Evolutionary conservation across 805 yeast genomes (phyloP).

Genomic region (Barnettozyma sucrosica): DNA sequence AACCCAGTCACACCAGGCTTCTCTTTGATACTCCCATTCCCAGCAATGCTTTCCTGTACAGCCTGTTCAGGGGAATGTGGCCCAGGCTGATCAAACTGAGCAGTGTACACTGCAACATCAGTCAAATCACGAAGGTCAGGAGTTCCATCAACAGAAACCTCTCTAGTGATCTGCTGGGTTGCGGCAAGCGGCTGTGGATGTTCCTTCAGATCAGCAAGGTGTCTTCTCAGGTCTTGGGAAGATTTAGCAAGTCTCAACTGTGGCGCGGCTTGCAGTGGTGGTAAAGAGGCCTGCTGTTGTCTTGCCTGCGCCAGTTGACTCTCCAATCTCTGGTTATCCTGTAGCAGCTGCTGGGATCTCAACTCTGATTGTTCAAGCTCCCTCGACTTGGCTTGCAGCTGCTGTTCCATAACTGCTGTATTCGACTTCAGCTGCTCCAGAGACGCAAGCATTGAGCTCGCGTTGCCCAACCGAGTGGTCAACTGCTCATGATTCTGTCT

Average conservation of each 20-base stretch:
- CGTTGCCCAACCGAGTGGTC: not conserved
- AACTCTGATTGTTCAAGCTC: constrained; percentile 7
- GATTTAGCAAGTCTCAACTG: constrained; percentile 1
- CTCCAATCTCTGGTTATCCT: constrained; percentile 3
- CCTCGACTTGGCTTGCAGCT: constrained; percentile 1
- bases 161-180: not conserved
- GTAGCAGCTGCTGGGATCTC: constrained; percentile 6
- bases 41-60: not conserved
- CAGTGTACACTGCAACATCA: constrained; percentile 19
- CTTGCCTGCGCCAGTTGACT: not conserved
- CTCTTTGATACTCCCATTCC: not conserved
- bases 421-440: constrained; percentile 3
- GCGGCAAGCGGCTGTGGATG: not conserved
- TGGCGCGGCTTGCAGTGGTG: constrained; percentile 1
- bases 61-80: not conserved
- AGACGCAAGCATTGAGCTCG: not conserved
- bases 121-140: constrained; percentile 26
- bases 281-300: not conserved
- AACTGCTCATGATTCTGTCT: constrained; percentile 3
- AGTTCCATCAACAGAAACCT: constrained; percentile 20
- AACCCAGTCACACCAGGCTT: not conserved
- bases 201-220: not conserved
- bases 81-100: constrained; percentile 20
- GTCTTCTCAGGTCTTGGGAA: constrained; percentile 8
- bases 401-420: constrained; percentile 2